Conservation (phyloP, 2,329 filamentous ascomycete genomes). For the Bipolaris victoriae region DNA sequence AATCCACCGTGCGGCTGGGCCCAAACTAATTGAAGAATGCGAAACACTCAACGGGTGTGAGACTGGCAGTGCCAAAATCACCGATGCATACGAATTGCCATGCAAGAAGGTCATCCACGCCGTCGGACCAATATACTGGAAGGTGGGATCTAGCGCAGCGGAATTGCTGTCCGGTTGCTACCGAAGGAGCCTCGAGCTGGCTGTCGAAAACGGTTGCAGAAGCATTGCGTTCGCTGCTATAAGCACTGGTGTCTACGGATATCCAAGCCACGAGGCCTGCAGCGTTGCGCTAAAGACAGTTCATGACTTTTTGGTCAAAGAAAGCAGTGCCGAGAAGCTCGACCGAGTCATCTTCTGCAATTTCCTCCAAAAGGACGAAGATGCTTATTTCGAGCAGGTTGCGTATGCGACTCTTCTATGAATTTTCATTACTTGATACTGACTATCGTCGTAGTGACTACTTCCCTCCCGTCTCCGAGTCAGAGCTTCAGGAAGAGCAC, state of each 20-base stretch:
- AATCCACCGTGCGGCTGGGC: slow-evolving; percentile 84
- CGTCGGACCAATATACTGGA: slow-evolving; percentile 79
- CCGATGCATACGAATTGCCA: slow-evolving; percentile 75
- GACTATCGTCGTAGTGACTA: slow-evolving; percentile 34
- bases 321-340: slow-evolving; percentile 58
- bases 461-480: slow-evolving; percentile 41
- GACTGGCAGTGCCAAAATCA: slow-evolving; percentile 84
- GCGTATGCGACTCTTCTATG: slow-evolving; percentile 64
- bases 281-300: slow-evolving; percentile 70
- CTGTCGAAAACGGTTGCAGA: slow-evolving; percentile 67
- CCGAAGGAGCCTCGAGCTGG: slow-evolving; percentile 71
- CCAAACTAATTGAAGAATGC: slow-evolving; percentile 72
- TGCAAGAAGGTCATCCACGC: slow-evolving; percentile 84
- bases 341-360: slow-evolving; percentile 84
- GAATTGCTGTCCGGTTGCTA: slow-evolving; percentile 70
- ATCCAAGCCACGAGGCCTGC: slow-evolving; percentile 76
- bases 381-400: slow-evolving; percentile 71
- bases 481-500: slow-evolving; percentile 28
- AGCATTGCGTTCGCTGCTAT: slow-evolving; percentile 83
- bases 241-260: slow-evolving; percentile 90
- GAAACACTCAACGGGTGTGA: slow-evolving; percentile 71
- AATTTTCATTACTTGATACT: slow-evolving; percentile 3
- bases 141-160: slow-evolving; percentile 47
- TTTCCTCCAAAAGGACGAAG: slow-evolving; percentile 78
- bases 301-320: slow-evolving; percentile 59